Conservation (phyloP, 495 filamentous ascomycete species). For the Penicillium flavigenum region DNA sequence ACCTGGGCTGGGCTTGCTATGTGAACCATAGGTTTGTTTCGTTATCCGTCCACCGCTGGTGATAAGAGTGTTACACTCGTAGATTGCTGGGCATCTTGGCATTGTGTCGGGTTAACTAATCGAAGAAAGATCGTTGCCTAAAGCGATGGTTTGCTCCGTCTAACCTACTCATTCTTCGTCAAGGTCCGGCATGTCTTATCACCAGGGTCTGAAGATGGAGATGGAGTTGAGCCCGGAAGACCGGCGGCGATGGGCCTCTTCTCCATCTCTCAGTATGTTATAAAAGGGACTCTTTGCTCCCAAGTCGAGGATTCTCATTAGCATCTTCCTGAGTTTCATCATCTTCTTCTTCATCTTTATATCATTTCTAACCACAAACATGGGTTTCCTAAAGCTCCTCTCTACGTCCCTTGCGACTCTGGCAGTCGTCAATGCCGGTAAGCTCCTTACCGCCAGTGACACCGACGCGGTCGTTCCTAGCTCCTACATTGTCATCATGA, state of each 20-base stretch:
- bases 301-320: slow-evolving; percentile 11
- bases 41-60: not conserved
- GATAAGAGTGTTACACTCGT: slow-evolving; percentile 1
- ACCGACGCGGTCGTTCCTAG: slow-evolving; percentile 11
- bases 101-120: slow-evolving; percentile 1
- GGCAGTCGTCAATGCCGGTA: slow-evolving; percentile 16
- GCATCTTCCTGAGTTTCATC: slow-evolving; percentile 10
- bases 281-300: slow-evolving; percentile 5
- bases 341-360: slow-evolving; percentile 8
- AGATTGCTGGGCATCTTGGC: slow-evolving; percentile 2
- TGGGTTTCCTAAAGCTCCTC: slow-evolving; percentile 19
- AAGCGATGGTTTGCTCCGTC: slow-evolving; percentile 9
- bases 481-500: slow-evolving; percentile 23
- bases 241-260: slow-evolving; percentile 16
- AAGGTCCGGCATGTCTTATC: slow-evolving; percentile 8
- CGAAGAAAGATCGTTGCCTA: slow-evolving; percentile 7
- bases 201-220: slow-evolving; percentile 9
- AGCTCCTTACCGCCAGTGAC: slow-evolving; percentile 11
- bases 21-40: not conserved
- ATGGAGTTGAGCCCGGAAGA: slow-evolving; percentile 11
- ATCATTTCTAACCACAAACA: slow-evolving; percentile 10
- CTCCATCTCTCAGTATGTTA: slow-evolving; percentile 5
- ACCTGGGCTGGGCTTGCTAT: slow-evolving; percentile 7
- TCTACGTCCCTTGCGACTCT: slow-evolving; percentile 16
- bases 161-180: slow-evolving; percentile 14